Base-by-base conservation (phyloP, 768 basidiomycete genomes). In the Tylopilus rubrobrunneus region DNA sequence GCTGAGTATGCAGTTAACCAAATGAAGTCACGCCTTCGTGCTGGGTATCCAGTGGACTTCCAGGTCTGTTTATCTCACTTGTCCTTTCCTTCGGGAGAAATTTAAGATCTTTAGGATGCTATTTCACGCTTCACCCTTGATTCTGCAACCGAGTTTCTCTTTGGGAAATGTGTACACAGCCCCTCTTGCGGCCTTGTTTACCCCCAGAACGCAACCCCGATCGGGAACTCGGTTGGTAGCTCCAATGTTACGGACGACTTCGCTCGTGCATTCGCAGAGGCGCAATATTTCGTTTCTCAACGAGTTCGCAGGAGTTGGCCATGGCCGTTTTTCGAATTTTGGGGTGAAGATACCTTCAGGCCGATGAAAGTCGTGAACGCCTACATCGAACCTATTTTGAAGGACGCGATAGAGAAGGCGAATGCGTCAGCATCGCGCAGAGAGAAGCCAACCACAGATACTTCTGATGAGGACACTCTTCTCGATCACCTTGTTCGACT, bases 41-140 rank as follows among this genome's bases (percentile, higher is more conserved):
- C 71, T 49, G 83, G 81, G 0, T 67, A 79, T 49, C 72, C 82
- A 1, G 69, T 87, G 23, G 83, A 86, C 58, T 82, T 86, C 58
- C 82, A 85, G 68, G 79, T 78, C 4, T 19, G 40, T 48, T 42
- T 3, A 12, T 46, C 15, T 37, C 14, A 3, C 29, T 21, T 28
- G 14, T 41, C 15, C 48, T 48, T 15, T 50, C 17, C 14, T 33
- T 42, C 43, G 31, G 48, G 6, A 14, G 19, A 41, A 39, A 21
- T 34, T 28, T 41, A 10, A 45, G 25, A 40, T 34, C 25, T 25
- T 14, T 52, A 82, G 78, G 84, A 84, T 59, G 67, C 83, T 4
- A 78, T 84, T 62, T 77, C 75, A 3, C 76, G 83, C 2, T 86
- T 85, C 62, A 85, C 85, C 0, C 76, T 87, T 23, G 86, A 87